These are phyloP conservation scores for Hebeloma cylindrosporum DNA, from an alignment of 768 basidiomycete genomes.

Conservation along the genomic window DNA sequence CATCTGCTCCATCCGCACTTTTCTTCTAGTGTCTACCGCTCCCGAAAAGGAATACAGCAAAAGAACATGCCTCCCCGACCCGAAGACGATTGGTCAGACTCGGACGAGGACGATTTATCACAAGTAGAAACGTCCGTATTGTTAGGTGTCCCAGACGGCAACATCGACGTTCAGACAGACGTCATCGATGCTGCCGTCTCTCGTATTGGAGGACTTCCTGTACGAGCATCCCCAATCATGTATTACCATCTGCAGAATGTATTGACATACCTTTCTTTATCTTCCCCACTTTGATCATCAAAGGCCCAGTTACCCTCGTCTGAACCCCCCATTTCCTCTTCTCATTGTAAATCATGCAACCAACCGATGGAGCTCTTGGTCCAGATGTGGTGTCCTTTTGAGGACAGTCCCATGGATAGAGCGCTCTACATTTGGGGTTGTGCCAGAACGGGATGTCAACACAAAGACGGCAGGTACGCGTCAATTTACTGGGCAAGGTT, in stretches of 20 bases:
- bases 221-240: slow-evolving; percentile 62
- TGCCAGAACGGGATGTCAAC: slow-evolving; percentile 65
- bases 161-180: slow-evolving; percentile 56
- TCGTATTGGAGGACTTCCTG: slow-evolving; percentile 87
- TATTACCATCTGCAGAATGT: slow-evolving; percentile 47
- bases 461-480: slow-evolving; percentile 74
- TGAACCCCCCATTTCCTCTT: slow-evolving; percentile 62
- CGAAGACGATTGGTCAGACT: slow-evolving; percentile 79
- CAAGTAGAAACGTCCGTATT: slow-evolving; percentile 69
- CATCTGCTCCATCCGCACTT: slow-evolving; percentile 8
- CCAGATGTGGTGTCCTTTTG: slow-evolving; percentile 90
- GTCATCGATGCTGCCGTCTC: slow-evolving; percentile 79
- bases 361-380: slow-evolving; percentile 78
- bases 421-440: slow-evolving; percentile 88
- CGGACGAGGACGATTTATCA: slow-evolving; percentile 58
- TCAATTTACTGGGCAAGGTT: background rate
- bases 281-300: slow-evolving; percentile 19
- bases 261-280: slow-evolving; percentile 37
- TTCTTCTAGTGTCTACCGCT: slow-evolving; percentile 14
- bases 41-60: slow-evolving; percentile 30
- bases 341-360: slow-evolving; percentile 70
- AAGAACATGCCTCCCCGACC: slow-evolving; percentile 38
- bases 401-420: slow-evolving; percentile 81
- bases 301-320: slow-evolving; percentile 73
- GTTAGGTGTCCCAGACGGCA: slow-evolving; percentile 80